Base-by-base conservation (phyloP, 2,329 filamentous ascomycete species). In the Diaporthe destruens region DNA sequence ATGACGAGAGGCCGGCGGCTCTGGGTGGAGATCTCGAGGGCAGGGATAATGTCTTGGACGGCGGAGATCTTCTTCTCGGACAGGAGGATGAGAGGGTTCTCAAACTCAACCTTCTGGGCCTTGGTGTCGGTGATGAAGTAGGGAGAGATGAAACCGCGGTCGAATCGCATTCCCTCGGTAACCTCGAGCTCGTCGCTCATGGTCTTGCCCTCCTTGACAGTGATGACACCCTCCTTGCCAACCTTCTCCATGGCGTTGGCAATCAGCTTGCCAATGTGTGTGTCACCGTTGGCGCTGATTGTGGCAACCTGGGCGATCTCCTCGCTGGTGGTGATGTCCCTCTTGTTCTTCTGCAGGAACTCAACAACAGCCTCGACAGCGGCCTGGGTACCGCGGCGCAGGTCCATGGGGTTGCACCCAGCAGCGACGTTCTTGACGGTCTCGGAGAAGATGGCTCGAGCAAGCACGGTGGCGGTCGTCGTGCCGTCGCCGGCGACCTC, bases 61-160 rank as follows among this genome's bases (percentile, higher is more conserved):
- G 95, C 94, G 68, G 96, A 99, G 85, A 99, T 99, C 92, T 99
- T 99, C 94, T 98, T 98, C 91, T 99, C 96, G 11, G 96, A 98
- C 71, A 99, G 94, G 66, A 99, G 93, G 83, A 99, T 96, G 82
- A 99, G 87, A 77, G 96, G 96, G 91, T 99, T 98, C 92, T 99
- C 96, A 78, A 99, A 99, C 87, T 99, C 96, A 72, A 98, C 95
- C 92, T 99, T 99, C 85, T 97, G 95, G 74, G 95, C 85, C 92
- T 99, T 99, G 90, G 95, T 87, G 81, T 99, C 96, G 87, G 96
- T 99, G 88, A 99, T 99, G 90, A 99, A 99, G 92, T 99, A 99
- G 79, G 96, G 95, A 34, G 96, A 99, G 82, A 98, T 96, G 85
- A 93, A 99, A 76, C 96, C 96, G 81, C 96, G 96, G 90, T 99